Conservation (phyloP, 345 rosid genomes). For the Capsella bursapastoris region DNA sequence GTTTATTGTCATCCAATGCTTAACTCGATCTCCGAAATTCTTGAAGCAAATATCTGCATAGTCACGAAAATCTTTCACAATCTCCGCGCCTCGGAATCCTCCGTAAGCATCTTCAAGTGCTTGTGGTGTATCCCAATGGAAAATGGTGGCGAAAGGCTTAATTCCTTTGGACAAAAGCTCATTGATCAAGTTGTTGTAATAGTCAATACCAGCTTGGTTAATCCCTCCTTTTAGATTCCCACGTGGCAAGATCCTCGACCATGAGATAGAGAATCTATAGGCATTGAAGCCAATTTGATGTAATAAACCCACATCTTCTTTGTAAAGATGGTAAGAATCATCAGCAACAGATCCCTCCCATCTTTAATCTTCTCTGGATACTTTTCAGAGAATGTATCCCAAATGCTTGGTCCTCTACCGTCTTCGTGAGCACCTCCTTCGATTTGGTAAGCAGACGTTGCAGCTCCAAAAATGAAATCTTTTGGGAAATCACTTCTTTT, state of each 20-base stretch:
- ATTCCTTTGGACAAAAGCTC: conserved; percentile 19
- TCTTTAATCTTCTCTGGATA: not conserved
- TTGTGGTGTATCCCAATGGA: conserved; percentile 22
- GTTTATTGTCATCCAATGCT: conserved; percentile 7
- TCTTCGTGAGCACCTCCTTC: conserved; percentile 26
- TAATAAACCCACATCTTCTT: conserved; percentile 8
- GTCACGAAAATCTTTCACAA: conserved; percentile 1
- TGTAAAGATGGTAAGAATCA: conserved; percentile 25
- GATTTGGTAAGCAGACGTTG: conserved; percentile 13
- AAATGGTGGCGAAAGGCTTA: conserved; percentile 5
- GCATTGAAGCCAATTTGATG: not conserved
- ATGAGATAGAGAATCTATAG: conserved; percentile 4
- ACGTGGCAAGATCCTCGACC: conserved; percentile 12
- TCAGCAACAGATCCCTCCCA: conserved; percentile 7
- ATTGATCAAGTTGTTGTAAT: conserved; percentile 26
- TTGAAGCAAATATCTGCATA: conserved; percentile 7
- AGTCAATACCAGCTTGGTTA: conserved; percentile 2
- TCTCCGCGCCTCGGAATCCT: not conserved
- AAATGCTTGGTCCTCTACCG: conserved; percentile 18
- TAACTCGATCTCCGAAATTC: conserved; percentile 6
- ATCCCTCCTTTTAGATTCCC: conserved; percentile 9
- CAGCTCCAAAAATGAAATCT: conserved; percentile 20
- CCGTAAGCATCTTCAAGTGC: conserved; percentile 11
- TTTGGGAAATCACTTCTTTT: conserved; percentile 8
- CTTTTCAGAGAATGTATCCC: conserved; percentile 2